phyloP scores from a whole-genome alignment of 305 asterid genomes.

The Salvia sclarea region DNA sequence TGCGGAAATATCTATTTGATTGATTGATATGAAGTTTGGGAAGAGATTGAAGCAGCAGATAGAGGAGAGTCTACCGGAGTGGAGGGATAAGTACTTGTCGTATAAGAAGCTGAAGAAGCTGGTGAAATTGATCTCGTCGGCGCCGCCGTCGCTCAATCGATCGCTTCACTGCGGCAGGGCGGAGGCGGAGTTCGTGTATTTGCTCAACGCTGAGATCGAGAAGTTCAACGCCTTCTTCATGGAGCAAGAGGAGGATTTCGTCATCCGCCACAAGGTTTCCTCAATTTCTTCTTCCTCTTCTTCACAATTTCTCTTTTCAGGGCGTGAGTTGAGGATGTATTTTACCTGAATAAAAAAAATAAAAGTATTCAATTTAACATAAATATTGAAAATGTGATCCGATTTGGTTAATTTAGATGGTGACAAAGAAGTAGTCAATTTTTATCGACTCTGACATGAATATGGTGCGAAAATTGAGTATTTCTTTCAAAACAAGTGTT shows the following conservation, averaged over 20 bases:
- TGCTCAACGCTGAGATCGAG: constrained; percentile 81
- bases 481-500: too few species aligned
- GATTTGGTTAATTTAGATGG: too few species aligned
- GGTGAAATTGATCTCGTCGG: constrained; percentile 54
- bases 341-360: too few species aligned
- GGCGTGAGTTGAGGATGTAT: neutral
- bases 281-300: neutral
- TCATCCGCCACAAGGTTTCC: constrained; percentile 76
- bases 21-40: constrained; percentile 81
- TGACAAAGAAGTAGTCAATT: too few species aligned
- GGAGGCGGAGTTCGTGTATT: constrained; percentile 62
- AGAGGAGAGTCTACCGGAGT: constrained; percentile 71
- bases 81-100: constrained; percentile 71
- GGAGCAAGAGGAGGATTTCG: constrained; percentile 95
- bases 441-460: too few species aligned
- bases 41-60: constrained; percentile 81
- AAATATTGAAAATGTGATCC: neutral
- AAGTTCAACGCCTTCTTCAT: constrained; percentile 82
- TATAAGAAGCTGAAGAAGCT: constrained; percentile 84
- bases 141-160: constrained; percentile 40
- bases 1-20: neutral
- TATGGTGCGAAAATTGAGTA: too few species aligned
- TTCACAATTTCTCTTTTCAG: neutral
- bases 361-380: too few species aligned
- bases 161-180: constrained; percentile 46